Evolutionary conservation across 345 rosid species (phyloP), one percentile per base, ranked within the genome.

Genomic region (Eucalyptus erythrocorys): DNA sequence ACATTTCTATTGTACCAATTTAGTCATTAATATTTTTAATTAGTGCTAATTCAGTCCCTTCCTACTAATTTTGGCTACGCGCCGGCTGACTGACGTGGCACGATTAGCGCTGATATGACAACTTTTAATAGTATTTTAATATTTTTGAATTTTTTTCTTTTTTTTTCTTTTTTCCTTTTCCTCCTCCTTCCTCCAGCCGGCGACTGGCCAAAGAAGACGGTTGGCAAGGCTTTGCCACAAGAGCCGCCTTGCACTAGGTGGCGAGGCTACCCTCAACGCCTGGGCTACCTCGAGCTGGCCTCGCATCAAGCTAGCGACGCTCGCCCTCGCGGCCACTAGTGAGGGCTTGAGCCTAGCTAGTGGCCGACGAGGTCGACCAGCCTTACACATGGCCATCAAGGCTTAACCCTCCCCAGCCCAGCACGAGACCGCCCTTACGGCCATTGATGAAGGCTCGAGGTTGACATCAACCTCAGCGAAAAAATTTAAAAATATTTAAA

Each of bases 151-250:
- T 45, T 45, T 45, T 14, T 15, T n/a, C n/a, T n/a, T n/a, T n/a
- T n/a, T n/a, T n/a, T n/a, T n/a, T n/a, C n/a, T n/a, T n/a, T n/a
- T 15, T 49, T 49, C 7, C 1, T 49, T 49, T 7, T 15, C 0
- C 7, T 15, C 19, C 51, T 15, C 51, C 1, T 49, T 49, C 51
- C 51, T 48, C 13, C 13, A n/a, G n/a, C n/a, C n/a, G n/a, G n/a
- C 2, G 1, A 48, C 6, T 0, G 16, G 51, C 19, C 51, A 49
- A 14, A 49, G 6, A 7, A 2, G 2, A 48, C 0, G 6, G 6
- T 48, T 1, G n/a, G n/a, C n/a, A n/a, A n/a, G n/a, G n/a, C n/a
- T n/a, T 1, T 48, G 5, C 4, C 5, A 0, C 1, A 2, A 48
- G 49, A 6, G 49, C 49, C 0, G 15, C 49, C 49, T 48, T 1